Evolutionary conservation across 2,329 filamentous ascomycete species (phyloP).

Genomic region (Pezicula neosporulosa): DNA sequence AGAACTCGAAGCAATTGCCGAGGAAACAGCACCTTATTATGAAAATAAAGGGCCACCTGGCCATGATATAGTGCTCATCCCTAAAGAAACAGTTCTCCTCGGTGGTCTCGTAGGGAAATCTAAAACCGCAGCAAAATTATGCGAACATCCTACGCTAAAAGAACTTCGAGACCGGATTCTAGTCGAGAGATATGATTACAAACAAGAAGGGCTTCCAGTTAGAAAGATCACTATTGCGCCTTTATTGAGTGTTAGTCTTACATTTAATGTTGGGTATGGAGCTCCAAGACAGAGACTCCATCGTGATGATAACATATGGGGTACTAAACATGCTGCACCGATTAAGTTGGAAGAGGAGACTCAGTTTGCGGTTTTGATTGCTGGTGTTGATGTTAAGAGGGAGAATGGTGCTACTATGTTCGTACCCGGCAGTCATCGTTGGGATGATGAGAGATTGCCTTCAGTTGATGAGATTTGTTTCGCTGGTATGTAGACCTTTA

Average conservation of each 20-base stretch:
- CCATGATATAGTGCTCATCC: slow-evolving; percentile 10
- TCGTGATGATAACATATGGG: slow-evolving; percentile 29
- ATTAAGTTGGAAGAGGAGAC: slow-evolving; percentile 11
- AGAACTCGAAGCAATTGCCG: slow-evolving; percentile 22
- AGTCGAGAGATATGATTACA: slow-evolving; percentile 18
- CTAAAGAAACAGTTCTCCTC: slow-evolving; percentile 22
- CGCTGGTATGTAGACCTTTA: slow-evolving; percentile 19
- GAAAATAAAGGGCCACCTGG: not conserved
- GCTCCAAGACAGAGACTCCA: slow-evolving; percentile 28
- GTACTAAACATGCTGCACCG: slow-evolving; percentile 19
- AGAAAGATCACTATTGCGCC: slow-evolving; percentile 20
- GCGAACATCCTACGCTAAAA: slow-evolving; percentile 20
- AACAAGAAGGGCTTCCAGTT: slow-evolving; percentile 18
- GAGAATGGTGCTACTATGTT: slow-evolving; percentile 32
- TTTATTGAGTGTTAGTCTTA: slow-evolving; percentile 26
- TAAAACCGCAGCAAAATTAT: slow-evolving; percentile 20
- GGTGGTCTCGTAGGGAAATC: slow-evolving; percentile 29
- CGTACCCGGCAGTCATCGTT: slow-evolving; percentile 28
- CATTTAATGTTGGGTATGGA: slow-evolving; percentile 26
- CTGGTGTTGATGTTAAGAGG: slow-evolving; percentile 22
- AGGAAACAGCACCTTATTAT: slow-evolving; percentile 13
- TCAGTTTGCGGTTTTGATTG: slow-evolving; percentile 27
- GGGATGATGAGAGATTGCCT: slow-evolving; percentile 26
- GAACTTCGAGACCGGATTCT: slow-evolving; percentile 23
- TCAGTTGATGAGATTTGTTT: slow-evolving; percentile 29